Evolutionary conservation across 108 stramenopile species (phyloP).

Genomic region (Mayamaea pseudoterrestris): DNA sequence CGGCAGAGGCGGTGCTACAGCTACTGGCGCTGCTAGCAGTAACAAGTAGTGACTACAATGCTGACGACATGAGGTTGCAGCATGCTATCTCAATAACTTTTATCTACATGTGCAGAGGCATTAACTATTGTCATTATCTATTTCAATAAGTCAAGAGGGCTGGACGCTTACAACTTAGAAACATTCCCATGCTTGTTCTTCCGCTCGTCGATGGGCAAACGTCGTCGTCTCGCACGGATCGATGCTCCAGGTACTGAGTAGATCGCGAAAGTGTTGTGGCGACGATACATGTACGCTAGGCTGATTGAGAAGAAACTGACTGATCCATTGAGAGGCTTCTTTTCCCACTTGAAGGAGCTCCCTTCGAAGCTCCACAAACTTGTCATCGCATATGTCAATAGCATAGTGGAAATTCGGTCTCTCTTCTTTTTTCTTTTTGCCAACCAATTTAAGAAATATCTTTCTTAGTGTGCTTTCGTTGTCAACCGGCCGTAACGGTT

Average conservation of each 20-base stretch:
- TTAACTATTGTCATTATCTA: too few relatives aligned
- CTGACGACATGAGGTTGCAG: too few relatives aligned
- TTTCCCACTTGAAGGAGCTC: constrained; percentile 17
- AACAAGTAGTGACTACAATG: too few relatives aligned
- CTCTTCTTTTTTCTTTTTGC: not conserved
- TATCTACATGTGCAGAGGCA: too few relatives aligned
- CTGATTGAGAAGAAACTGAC: constrained; percentile 19
- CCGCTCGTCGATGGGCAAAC: too few relatives aligned
- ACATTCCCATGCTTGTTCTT: too few relatives aligned
- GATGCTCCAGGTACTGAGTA: not conserved
- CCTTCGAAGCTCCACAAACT: constrained; percentile 8
- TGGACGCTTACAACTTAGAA: too few relatives aligned
- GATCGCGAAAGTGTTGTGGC: not conserved
- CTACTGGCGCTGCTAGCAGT: too few relatives aligned
- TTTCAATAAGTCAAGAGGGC: too few relatives aligned
- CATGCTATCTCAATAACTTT: too few relatives aligned
- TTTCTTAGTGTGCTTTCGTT: not conserved
- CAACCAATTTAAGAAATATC: not conserved
- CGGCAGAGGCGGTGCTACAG: too few relatives aligned
- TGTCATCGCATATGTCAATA: constrained; percentile 26
- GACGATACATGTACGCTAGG: constrained; percentile 19
- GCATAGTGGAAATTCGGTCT: not conserved
- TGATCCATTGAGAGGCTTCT: constrained; percentile 23
- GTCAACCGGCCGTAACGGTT: not conserved
- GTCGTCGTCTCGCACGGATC: constrained; percentile 5